Evolutionary conservation across 2,329 filamentous ascomycete species (phyloP).

Genomic region (Tolypocladium sp.): DNA sequence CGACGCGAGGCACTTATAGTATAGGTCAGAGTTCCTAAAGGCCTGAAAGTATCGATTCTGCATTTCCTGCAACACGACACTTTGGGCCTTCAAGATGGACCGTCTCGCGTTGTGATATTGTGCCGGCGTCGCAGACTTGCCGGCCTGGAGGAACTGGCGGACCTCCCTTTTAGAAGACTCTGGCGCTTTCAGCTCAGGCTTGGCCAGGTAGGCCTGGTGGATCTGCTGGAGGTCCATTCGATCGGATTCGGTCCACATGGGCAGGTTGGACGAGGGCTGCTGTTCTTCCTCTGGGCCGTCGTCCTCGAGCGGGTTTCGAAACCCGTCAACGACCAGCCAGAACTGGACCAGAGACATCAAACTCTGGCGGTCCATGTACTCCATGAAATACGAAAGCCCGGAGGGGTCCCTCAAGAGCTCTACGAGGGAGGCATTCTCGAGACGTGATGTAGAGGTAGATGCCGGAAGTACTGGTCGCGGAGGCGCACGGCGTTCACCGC

Average conservation of each 20-base stretch:
- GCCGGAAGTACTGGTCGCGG: conserved; percentile 14
- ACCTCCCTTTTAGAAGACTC: conserved; percentile 61
- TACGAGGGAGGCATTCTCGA: conserved; percentile 67
- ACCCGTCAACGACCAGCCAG: conserved; percentile 95
- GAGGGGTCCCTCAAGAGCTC: conserved; percentile 87
- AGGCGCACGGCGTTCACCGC: conserved; percentile 39
- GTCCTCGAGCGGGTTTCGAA: conserved; percentile 87
- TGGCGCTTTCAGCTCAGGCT: conserved; percentile 70
- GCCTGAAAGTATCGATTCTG: conserved; percentile 68
- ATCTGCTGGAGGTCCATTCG: conserved; percentile 84
- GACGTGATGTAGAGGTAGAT: conserved; percentile 40
- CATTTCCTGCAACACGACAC: conserved; percentile 75
- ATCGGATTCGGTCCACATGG: conserved; percentile 75
- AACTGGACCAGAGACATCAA: conserved; percentile 91
- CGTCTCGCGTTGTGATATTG: conserved; percentile 80
- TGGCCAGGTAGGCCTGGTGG: conserved; percentile 78
- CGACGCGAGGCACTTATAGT: conserved; percentile 90
- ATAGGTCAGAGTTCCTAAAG: conserved; percentile 90
- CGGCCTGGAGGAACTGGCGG: conserved; percentile 68
- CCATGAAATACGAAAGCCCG: conserved; percentile 97
- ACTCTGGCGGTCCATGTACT: conserved; percentile 91
- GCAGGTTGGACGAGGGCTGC: conserved; percentile 47
- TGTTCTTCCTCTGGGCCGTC: conserved; percentile 55
- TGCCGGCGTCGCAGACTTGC: conserved; percentile 62
- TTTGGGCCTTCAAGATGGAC: conserved; percentile 75